These are phyloP conservation scores for Endocalyx cinctus DNA, from an alignment of 2,329 filamentous ascomycete genomes.

Conservation along the genomic window DNA sequence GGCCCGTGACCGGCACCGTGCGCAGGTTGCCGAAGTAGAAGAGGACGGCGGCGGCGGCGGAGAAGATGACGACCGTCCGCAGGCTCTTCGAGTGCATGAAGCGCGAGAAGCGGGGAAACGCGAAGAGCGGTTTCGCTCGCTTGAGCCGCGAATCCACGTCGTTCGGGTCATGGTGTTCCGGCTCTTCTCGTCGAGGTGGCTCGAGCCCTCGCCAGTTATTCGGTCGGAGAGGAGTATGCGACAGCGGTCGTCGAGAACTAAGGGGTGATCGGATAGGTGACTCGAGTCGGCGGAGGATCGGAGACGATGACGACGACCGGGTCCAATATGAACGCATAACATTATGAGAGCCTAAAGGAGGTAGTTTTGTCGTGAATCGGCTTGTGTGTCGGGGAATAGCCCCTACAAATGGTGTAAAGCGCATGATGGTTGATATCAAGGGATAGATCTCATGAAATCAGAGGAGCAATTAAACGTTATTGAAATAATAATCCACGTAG, in stretches of 20 bases:
- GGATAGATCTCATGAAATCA: no score
- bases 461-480: no score
- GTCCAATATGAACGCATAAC: no score
- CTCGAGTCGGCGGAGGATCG: constrained; percentile 5
- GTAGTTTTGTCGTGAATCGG: no score
- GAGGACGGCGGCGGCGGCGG: constrained; percentile 38
- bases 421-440: no score
- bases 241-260: constrained; percentile 14
- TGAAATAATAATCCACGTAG: no score
- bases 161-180: no score
- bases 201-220: constrained; percentile 22
- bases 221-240: constrained; percentile 11
- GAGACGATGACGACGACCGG: background rate
- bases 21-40: constrained; percentile 70
- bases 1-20: constrained; percentile 66
- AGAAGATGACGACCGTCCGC: constrained; percentile 35
- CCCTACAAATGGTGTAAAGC: no score
- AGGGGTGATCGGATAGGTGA: no score
- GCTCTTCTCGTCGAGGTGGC: no score
- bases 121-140: constrained; percentile 34
- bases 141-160: constrained; percentile 12
- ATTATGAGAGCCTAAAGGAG: no score
- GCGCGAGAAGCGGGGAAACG: constrained; percentile 26
- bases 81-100: constrained; percentile 32
- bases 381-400: no score